Conservation (phyloP, 108 stramenopile species). For the Epithemia pelagica region DNA sequence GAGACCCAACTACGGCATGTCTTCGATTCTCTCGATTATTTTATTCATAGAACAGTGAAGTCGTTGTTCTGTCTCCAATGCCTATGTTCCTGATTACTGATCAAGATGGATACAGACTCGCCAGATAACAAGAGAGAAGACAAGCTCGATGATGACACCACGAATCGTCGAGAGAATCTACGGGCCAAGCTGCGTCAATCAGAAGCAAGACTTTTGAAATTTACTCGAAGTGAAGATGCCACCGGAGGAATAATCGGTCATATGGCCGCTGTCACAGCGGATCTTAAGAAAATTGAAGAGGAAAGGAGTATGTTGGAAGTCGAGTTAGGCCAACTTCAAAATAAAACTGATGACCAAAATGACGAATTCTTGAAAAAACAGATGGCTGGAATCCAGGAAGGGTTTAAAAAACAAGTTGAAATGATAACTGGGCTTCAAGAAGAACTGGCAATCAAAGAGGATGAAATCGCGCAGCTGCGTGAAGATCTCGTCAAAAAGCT, state of each 20-base stretch:
- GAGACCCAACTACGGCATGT: too few relatives aligned
- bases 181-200: conserved; percentile 7
- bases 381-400: conserved; percentile 11
- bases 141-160: too few relatives aligned
- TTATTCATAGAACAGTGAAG: too few relatives aligned
- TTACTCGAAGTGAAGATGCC: conserved; percentile 10
- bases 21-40: too few relatives aligned
- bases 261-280: conserved; percentile 1
- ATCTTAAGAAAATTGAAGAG: conserved; percentile 7
- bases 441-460: conserved; percentile 4
- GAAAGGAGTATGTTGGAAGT: conserved; percentile 6
- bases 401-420: conserved; percentile 8
- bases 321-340: conserved; percentile 3
- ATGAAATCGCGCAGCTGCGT: conserved; percentile 4
- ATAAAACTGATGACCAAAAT: conserved; percentile 4
- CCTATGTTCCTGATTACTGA: too few relatives aligned
- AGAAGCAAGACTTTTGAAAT: not conserved
- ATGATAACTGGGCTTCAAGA: conserved; percentile 7
- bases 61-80: too few relatives aligned
- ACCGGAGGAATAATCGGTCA: not conserved
- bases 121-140: too few relatives aligned
- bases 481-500: conserved; percentile 3
- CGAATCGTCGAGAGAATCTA: conserved; percentile 3
- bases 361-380: conserved; percentile 16
- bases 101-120: too few relatives aligned